Evolutionary conservation across 2,329 filamentous ascomycete genomes (phyloP).

Genomic region (Fusarium nurragi): DNA sequence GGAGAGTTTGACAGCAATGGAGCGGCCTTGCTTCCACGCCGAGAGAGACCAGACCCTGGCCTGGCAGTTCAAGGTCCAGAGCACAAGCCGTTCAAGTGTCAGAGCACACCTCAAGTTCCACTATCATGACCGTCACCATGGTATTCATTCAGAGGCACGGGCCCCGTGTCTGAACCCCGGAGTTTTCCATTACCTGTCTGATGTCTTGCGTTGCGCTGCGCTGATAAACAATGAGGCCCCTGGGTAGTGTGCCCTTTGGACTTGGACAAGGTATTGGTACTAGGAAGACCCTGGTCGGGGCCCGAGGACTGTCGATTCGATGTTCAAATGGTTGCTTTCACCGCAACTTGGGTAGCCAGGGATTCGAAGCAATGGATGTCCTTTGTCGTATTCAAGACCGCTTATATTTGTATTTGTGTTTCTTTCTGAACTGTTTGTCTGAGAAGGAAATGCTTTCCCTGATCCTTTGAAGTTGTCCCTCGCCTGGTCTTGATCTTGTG

Average conservation of each 20-base stretch:
- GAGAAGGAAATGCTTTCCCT: background rate
- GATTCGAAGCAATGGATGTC: slow-evolving; percentile 26
- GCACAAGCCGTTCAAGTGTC: slow-evolving; percentile 33
- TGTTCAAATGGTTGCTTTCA: slow-evolving; percentile 39
- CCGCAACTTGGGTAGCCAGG: slow-evolving; percentile 43
- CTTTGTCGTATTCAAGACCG: slow-evolving; percentile 20
- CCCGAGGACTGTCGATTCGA: slow-evolving; percentile 30
- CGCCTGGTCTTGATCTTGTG: background rate
- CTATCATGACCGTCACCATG: slow-evolving; percentile 36
- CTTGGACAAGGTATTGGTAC: slow-evolving; percentile 1
- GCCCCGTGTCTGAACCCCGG: slow-evolving; percentile 9
- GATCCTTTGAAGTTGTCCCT: background rate
- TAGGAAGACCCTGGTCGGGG: slow-evolving; percentile 39
- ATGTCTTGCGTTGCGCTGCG: background rate
- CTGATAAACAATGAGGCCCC: slow-evolving; percentile 12
- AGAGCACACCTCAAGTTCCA: slow-evolving; percentile 34
- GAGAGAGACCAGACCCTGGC: background rate
- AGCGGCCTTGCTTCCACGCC: background rate
- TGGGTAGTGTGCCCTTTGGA: background rate
- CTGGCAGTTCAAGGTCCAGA: background rate
- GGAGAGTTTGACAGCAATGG: slow-evolving; percentile 11
- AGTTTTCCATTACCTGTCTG: slow-evolving; percentile 2
- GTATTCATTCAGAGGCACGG: slow-evolving; percentile 21
- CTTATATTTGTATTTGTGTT: slow-evolving; percentile 9
- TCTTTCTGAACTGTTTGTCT: slow-evolving; percentile 4